A percentile compares a stretch with the other conserved stretches of the same genome.
Conservation (phyloP, 306 rosid genomes). For the Castanopsis chinensis region DNA sequence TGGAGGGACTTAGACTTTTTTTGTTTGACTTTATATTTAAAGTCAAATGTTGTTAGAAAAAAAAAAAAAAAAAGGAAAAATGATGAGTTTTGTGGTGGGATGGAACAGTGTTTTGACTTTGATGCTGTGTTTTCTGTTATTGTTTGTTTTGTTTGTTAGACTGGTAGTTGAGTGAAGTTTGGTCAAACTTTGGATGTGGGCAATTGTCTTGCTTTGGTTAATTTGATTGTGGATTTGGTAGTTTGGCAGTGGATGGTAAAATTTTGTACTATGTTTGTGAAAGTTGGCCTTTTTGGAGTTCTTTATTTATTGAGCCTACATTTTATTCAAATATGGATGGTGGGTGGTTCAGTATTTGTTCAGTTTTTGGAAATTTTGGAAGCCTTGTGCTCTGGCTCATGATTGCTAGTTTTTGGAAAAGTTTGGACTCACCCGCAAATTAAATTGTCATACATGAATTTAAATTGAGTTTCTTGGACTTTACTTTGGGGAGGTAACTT, state of each 20-base stretch:
- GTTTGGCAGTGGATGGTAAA: background rate
- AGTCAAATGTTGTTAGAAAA: constrained; percentile 12
- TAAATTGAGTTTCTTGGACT: background rate
- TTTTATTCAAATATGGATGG: constrained; percentile 7
- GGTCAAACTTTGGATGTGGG: constrained; percentile 2
- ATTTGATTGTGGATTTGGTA: background rate
- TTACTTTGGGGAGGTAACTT: background rate
- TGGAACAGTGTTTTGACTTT: constrained; percentile 19
- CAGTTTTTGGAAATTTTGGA: background rate
- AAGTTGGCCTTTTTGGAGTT: background rate
- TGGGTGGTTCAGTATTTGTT: background rate
- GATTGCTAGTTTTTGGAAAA: background rate
- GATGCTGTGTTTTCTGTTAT: background rate
- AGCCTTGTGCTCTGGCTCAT: background rate
- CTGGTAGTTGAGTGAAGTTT: constrained; percentile 5
- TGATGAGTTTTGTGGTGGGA: background rate
- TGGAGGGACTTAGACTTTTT: too few species aligned
- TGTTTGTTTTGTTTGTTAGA: background rate
- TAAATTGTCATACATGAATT: background rate
- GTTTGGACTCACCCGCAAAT: background rate
- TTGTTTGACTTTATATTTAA: too few species aligned
- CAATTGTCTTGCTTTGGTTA: background rate
- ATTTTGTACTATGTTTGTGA: background rate
- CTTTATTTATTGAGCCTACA: constrained; percentile 7
- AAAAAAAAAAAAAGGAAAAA: too few species aligned